Evolutionary conservation across 192 early-diverging fungal species (phyloP), one percentile per base, ranked within the genome.

Genomic region (Linnemannia exigua): DNA sequence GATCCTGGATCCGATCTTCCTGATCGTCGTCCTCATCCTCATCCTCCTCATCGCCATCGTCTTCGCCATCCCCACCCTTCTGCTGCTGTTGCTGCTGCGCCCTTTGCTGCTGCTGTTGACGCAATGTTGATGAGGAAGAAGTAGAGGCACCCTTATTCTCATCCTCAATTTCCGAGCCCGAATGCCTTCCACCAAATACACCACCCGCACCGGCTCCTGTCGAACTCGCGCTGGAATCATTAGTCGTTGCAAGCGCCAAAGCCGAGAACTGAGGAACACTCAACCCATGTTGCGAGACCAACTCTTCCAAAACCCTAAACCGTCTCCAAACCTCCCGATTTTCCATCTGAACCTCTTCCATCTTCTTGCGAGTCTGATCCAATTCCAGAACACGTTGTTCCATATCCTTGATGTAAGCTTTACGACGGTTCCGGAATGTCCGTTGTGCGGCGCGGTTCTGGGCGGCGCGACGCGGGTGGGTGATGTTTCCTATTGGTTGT

Each of bases 401-500:
- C 25, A 98, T 92, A 31, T 94, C 90, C 80, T 94, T 93, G 58
- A 97, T 92, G 79, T 98, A 96, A 71, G 92, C 91, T 78, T 96
- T 93, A 69, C 94, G 92, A 68, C 97, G 93, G 88, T 98, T 95
- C 47, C 97, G 95, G 88, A 98, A 98, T 14, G 97, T 96, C 3
- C 96, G 91, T 88, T 98, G 97, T 1, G 97, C 97, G 0, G 95
- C 95, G n/a, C 97, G 92, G 89, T 98, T 98, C 88, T 98, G 97
- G n/a, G 94, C 95, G 0, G 96, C 96, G 75, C 97, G 91, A 82
- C 96, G 96, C 2, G 92, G 89, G 20, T 86, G 84, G 15, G 84
- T 86, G n/a, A 80, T 66, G 37, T 86, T 86, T n/a, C 71, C 71
- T 1, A 38, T 54, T 15, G 36, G 5, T 20, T 44, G 75, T 16